Evolutionary conservation across 148 eudicot species (phyloP).

Genomic region (Fallopia convolvulus): DNA sequence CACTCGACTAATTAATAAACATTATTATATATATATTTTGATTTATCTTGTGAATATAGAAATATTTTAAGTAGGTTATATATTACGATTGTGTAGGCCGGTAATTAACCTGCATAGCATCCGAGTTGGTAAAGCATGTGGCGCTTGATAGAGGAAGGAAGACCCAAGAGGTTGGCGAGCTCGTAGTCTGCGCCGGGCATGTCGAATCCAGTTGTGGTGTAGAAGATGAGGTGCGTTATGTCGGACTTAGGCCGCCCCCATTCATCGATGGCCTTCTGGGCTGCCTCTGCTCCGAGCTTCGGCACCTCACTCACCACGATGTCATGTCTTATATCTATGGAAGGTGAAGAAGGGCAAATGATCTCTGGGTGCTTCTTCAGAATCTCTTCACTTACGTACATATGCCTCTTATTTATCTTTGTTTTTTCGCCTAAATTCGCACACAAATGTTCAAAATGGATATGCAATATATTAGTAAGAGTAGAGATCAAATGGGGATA

Average conservation of each 20-base stretch:
- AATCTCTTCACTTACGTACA: neutral
- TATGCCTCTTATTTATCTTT: neutral
- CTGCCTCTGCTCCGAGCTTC: constrained; percentile 3
- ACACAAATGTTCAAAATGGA: no score
- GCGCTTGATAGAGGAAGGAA: neutral
- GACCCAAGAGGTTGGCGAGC: neutral
- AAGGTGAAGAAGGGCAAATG: neutral
- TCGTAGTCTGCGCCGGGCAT: constrained; percentile 4
- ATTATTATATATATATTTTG: no score
- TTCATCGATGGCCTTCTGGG: constrained; percentile 7
- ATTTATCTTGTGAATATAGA: no score
- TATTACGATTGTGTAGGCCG: no score
- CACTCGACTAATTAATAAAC: no score
- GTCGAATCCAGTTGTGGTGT: neutral
- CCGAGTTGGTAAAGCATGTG: constrained; percentile 1
- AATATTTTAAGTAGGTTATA: no score
- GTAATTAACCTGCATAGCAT: neutral
- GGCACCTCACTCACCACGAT: neutral
- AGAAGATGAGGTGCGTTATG: constrained; percentile 8
- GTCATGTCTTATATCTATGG: neutral
- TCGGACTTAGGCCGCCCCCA: constrained; percentile 1
- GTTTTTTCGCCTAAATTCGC: neutral
- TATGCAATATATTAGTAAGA: no score
- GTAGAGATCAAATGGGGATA: no score
- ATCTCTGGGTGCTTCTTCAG: neutral